phyloP scores from a whole-genome alignment of 1,284 basidiomycete species.

The Trametes pubescens region DNA sequence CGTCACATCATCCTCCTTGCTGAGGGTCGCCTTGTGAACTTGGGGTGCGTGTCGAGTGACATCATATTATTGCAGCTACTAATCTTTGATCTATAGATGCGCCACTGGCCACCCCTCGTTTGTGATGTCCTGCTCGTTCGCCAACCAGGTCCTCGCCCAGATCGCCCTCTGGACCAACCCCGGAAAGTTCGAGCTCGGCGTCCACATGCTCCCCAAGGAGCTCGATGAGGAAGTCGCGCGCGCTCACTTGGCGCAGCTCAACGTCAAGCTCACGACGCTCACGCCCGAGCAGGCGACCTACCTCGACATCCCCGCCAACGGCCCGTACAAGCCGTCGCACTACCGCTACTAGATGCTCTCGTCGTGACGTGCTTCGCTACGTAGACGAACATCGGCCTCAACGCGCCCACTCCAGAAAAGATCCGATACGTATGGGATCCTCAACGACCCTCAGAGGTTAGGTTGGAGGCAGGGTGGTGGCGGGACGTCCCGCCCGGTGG shows the following conservation, averaged over 20 bases:
- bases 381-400: conserved; percentile 63
- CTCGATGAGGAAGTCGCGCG: conserved; percentile 99
- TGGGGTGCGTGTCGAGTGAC: conserved; percentile 71
- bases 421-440: conserved; percentile 41
- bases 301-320: conserved; percentile 89
- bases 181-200: conserved; percentile 90
- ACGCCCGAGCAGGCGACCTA: conserved; percentile 85
- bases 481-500: conserved; percentile 23
- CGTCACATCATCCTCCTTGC: conserved; percentile 98
- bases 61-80: not conserved
- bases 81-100: conserved; percentile 54
- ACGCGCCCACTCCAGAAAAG: conserved; percentile 42
- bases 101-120: conserved; percentile 94
- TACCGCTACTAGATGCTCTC: conserved; percentile 66
- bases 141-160: conserved; percentile 98
- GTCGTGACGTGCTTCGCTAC: conserved; percentile 27
- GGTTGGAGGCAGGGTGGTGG: conserved; percentile 33
- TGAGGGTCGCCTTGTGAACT: conserved; percentile 98
- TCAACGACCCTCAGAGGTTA: conserved; percentile 45
- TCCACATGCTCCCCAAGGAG: conserved; percentile 97
- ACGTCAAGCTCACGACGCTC: conserved; percentile 93
- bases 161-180: conserved; percentile 98
- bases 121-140: conserved; percentile 99
- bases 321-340: conserved; percentile 93
- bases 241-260: conserved; percentile 91